These are phyloP conservation scores for Neostapfia colusana DNA, from an alignment of 176 grass and related monocot genomes.

Conservation along the genomic window DNA sequence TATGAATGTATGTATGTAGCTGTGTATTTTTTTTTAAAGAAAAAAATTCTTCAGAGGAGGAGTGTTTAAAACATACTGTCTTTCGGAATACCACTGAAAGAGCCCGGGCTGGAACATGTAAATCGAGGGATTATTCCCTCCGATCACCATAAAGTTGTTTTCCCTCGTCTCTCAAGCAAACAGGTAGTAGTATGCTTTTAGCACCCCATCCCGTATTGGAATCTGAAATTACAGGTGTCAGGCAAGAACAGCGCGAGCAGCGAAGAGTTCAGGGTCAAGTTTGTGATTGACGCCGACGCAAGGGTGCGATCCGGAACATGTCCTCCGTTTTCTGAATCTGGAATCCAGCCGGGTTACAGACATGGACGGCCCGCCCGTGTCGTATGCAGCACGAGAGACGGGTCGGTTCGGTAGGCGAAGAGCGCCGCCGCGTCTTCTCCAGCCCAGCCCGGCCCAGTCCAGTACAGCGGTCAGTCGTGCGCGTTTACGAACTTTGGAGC, in stretches of 20 bases:
- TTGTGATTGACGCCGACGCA: background rate
- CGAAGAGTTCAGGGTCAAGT: background rate
- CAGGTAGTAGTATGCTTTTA: background rate
- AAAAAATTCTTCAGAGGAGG: too few relatives aligned
- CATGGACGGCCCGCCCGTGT: background rate
- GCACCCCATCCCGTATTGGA: background rate
- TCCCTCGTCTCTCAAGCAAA: background rate
- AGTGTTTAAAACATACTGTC: too few relatives aligned
- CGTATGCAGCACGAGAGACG: fast-evolving
- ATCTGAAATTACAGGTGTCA: conserved; percentile 20
- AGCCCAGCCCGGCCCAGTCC: conserved; percentile 3
- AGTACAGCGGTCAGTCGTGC: too few relatives aligned
- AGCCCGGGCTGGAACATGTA: background rate
- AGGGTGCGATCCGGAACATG: background rate
- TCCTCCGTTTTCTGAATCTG: background rate
- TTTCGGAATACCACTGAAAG: background rate
- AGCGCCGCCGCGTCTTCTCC: background rate
- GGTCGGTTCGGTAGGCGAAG: background rate
- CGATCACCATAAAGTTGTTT: background rate
- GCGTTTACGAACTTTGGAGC: conserved; percentile 9
- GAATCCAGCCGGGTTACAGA: background rate
- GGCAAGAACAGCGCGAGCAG: background rate
- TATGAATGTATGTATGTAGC: too few relatives aligned
- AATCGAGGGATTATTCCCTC: background rate
- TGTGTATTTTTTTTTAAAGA: too few relatives aligned